Percentiles rank a stretch among this genome's conserved stretches.
phyloP scores from a whole-genome alignment of 2,329 filamentous ascomycete species.

The Sclerotinia sclerotiorum region DNA sequence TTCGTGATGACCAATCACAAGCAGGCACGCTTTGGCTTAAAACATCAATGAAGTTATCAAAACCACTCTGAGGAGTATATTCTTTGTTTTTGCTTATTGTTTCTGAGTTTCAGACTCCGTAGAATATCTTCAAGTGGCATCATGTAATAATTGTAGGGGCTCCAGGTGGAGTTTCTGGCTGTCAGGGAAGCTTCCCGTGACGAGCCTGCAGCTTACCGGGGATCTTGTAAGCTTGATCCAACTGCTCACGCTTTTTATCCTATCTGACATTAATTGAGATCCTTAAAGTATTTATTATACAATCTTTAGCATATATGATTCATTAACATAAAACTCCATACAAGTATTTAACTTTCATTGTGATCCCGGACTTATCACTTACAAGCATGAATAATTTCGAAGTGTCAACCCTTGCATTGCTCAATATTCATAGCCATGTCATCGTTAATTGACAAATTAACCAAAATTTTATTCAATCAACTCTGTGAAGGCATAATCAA shows the following conservation, averaged over 20 bases:
- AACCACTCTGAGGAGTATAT: neutral
- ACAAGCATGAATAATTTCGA: neutral
- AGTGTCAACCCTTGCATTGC: neutral
- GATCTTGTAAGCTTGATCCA: neutral
- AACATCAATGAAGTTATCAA: conserved; percentile 11
- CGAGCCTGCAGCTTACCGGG: neutral
- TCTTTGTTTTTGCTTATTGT: neutral
- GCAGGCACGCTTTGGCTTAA: neutral
- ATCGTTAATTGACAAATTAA: neutral
- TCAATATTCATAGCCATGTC: neutral
- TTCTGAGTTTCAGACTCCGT: neutral
- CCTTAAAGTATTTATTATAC: no score
- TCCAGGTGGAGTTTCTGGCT: neutral
- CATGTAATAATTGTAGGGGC: neutral
- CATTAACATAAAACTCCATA: neutral
- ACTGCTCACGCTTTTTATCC: neutral
- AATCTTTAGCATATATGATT: neutral
- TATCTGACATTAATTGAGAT: no score
- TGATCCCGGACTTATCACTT: neutral
- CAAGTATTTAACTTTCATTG: no score
- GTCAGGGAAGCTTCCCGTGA: neutral
- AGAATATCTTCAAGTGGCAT: neutral
- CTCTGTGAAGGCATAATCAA: neutral
- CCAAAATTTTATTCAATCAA: neutral
- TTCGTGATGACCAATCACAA: conserved; percentile 15